Percentiles rank a stretch among this genome's conserved stretches.
Conservation (phyloP, 352 stramenopile genomes). For the Phytophthora pluvialis region DNA sequence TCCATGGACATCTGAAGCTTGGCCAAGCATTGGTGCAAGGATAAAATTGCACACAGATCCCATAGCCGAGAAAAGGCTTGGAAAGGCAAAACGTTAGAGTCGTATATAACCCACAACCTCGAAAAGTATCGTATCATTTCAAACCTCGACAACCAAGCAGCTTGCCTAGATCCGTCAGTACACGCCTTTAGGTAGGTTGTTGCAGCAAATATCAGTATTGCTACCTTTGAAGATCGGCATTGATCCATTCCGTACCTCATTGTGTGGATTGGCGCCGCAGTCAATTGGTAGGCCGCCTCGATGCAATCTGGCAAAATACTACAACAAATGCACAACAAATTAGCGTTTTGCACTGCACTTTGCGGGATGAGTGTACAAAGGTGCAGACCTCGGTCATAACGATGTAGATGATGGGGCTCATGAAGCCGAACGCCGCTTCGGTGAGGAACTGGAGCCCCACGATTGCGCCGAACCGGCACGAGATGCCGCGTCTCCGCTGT, state of each 20-base stretch:
- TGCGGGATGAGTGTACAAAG: neutral
- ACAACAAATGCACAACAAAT: neutral
- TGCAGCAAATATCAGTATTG: constrained; percentile 4
- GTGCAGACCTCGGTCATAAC: constrained; percentile 67
- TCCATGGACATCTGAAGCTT: constrained; percentile 77
- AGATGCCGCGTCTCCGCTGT: constrained; percentile 26
- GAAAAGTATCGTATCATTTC: neutral
- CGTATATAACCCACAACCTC: neutral
- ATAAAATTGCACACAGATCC: constrained; percentile 70
- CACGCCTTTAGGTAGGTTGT: constrained; percentile 46
- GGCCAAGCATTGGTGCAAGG: constrained; percentile 71
- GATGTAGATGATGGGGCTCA: constrained; percentile 76
- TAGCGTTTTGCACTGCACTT: constrained; percentile 1
- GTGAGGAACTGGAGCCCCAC: constrained; percentile 63
- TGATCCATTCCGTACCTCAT: constrained; percentile 33
- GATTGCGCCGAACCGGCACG: constrained; percentile 51
- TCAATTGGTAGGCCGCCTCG: constrained; percentile 61
- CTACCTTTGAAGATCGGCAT: neutral
- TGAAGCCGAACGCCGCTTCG: constrained; percentile 70
- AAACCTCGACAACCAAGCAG: constrained; percentile 75
- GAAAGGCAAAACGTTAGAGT: neutral
- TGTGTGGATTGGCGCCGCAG: constrained; percentile 59
- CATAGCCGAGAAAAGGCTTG: constrained; percentile 68
- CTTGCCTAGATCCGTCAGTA: constrained; percentile 67
- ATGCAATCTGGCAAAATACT: constrained; percentile 82